Evolutionary conservation across 2,329 filamentous ascomycete species (phyloP), one percentile per base, ranked within the genome.

Genomic region (Penicillium polonicum): DNA sequence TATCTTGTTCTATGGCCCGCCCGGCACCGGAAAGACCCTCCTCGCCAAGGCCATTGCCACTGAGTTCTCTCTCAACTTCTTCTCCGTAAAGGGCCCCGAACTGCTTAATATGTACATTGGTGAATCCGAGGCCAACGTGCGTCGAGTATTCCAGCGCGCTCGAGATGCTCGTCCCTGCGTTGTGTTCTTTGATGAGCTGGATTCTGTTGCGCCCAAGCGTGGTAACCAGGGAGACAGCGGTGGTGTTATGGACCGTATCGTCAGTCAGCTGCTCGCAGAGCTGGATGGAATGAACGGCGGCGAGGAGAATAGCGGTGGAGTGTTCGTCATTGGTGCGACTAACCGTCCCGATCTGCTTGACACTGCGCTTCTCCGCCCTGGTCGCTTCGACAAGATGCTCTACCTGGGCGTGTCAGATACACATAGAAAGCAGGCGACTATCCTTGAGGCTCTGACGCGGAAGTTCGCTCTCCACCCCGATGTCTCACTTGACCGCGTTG

Each of bases 71-170:
- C 91, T 94, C 83, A 99, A 99, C 82, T 99, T 99, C 82, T 97
- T 99, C 77, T 99, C 94, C 29, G 90, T 99, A 78, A 99, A 99
- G 85, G 94, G 94, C 59, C 95, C 94, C 41, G 94, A 99, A 77
- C 83, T 99, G 72, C 87, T 99, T 68, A 97, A 92, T 76, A 99
- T 99, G 94, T 99, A 94, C 90, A 97, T 99, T 74, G 94, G 94
- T 88, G 94, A 99, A 81, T 99, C 94, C 54, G 95, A 99, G 81
- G 96, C 91, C 83, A 99, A 99, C 79, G 97, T 99, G 64, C 90
- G 94, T 72, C 93, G 97, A 74, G 97, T 99, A 67, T 99, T 99
- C 78, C 94, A 99, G 85, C 97, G 97, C 83, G 94, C 94, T 63
- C 91, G 94, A 69, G 94, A 94, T 64, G 94, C 95, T 59, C 93